Conservation (phyloP, 352 stramenopile genomes). For the Phytopythium mirpurense region DNA sequence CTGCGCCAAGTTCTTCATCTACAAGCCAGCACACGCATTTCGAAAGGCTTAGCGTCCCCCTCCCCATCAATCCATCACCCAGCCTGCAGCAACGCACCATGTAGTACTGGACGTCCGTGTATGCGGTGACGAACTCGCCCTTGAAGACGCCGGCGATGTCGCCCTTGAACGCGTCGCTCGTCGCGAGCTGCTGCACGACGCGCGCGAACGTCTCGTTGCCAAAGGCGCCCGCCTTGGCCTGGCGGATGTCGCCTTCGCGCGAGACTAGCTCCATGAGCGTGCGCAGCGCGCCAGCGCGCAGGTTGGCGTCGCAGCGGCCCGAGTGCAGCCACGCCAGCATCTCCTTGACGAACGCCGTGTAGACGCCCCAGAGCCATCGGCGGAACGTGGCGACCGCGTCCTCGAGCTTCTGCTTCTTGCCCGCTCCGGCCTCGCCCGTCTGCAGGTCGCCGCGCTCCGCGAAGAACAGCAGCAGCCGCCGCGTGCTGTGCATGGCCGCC, state of each 20-base stretch:
- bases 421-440: slow-evolving; percentile 8
- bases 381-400: slow-evolving; percentile 69
- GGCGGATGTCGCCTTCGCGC: slow-evolving; percentile 52
- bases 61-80: too few relatives aligned
- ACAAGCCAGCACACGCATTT: slow-evolving; percentile 2
- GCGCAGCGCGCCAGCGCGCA: slow-evolving; percentile 75
- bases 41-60: too few relatives aligned
- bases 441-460: slow-evolving; percentile 75
- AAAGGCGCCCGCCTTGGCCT: slow-evolving; percentile 30
- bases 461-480: slow-evolving; percentile 78
- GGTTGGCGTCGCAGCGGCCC: slow-evolving; percentile 45
- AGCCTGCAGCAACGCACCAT: slow-evolving; percentile 58
- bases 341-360: slow-evolving; percentile 75
- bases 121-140: slow-evolving; percentile 78
- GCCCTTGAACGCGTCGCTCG: slow-evolving; percentile 68
- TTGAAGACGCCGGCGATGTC: slow-evolving; percentile 82
- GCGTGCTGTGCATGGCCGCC: slow-evolving; percentile 75
- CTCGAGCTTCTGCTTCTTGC: slow-evolving; percentile 52
- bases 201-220: slow-evolving; percentile 83
- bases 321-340: slow-evolving; percentile 73
- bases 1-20: slow-evolving; percentile 65
- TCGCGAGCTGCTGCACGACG: slow-evolving; percentile 65
- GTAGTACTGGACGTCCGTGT: slow-evolving; percentile 86
- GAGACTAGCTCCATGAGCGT: slow-evolving; percentile 88
- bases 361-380: slow-evolving; percentile 81